These are phyloP conservation scores for Floccularia luteovirens DNA, from an alignment of 768 basidiomycete genomes.

Conservation along the genomic window DNA sequence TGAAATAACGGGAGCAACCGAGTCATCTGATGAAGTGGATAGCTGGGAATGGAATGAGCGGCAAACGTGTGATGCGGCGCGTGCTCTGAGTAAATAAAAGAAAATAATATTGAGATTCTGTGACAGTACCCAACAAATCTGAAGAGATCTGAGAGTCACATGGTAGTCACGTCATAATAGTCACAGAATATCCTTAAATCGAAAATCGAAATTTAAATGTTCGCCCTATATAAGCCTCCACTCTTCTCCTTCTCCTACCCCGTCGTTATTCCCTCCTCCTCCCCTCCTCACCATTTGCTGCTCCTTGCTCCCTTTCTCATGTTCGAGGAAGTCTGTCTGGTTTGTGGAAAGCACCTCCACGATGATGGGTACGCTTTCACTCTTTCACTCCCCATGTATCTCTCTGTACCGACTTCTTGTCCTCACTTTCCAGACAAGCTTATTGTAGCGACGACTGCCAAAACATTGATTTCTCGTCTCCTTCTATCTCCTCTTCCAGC, in stretches of 20 bases:
- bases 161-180: too few species aligned
- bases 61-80: conserved; percentile 23
- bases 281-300: conserved; percentile 1
- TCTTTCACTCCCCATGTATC: conserved; percentile 10
- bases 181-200: too few species aligned
- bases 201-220: too few species aligned
- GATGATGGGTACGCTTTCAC: conserved; percentile 62
- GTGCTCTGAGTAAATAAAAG: background rate
- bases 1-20: conserved; percentile 10
- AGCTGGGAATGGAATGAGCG: background rate
- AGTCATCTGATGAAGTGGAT: conserved; percentile 1
- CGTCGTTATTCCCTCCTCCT: conserved; percentile 8
- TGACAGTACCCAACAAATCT: too few species aligned
- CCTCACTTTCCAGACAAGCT: conserved; percentile 25
- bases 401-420: conserved; percentile 4
- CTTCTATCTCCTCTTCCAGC: conserved; percentile 59
- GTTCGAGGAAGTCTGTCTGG: conserved; percentile 77
- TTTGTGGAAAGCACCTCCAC: conserved; percentile 58
- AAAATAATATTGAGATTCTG: too few species aligned
- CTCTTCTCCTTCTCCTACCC: conserved; percentile 11
- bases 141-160: too few species aligned
- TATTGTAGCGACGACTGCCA: conserved; percentile 72
- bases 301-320: conserved; percentile 25
- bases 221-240: conserved; percentile 28
- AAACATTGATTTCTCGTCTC: conserved; percentile 52